Base-by-base conservation (phyloP, 495 filamentous ascomycete species). In the Thermothielavioides terrestris region DNA sequence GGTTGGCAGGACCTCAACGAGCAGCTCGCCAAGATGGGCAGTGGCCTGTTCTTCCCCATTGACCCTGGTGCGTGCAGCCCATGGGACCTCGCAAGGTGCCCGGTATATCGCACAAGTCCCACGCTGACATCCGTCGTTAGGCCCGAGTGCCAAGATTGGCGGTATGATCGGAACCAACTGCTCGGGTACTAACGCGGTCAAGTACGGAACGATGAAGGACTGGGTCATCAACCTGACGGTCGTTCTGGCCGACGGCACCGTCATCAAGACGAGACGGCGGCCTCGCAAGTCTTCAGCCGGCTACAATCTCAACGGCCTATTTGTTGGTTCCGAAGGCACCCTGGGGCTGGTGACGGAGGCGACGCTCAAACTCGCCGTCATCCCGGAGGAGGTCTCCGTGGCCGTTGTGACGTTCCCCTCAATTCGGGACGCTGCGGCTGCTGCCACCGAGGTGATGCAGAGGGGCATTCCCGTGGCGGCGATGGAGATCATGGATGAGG, bases 1-100 rank as follows among this genome's bases (percentile, higher is more conserved):
- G 81, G 83, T n/a, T 96, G 89, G 88, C 88, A 91, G 80, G 78
- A 84, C 37, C 68, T 96, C 40, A 95, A 95, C 60, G 79, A 85
- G 50, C 68, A 86, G 58, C 78, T 96, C 46, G 76, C 69, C 7
- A 69, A 78, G 58, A 82, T 82, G 61, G 71, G 76, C 36, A 80
- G 74, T 17, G 87, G 86, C 1, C 79, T 95, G 12, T 95, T 95
- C 70, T 94, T 96, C 64, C 90, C 90, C 1, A 79, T 89, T 14
- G 88, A 94, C 58, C 88, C 88, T 15, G 86, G 84, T 56, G 68
- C 69, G 71, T 62, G 21, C 8, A 4, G 38, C 28, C 4, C 6
- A 5, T 22, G n/a, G n/a, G n/a, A n/a, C n/a, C n/a, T n/a, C n/a
- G n/a, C n/a, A n/a, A n/a, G n/a, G n/a, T n/a, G n/a, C n/a, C n/a